Conservation (phyloP, 768 basidiomycete species). For the Mycena indigotica region DNA sequence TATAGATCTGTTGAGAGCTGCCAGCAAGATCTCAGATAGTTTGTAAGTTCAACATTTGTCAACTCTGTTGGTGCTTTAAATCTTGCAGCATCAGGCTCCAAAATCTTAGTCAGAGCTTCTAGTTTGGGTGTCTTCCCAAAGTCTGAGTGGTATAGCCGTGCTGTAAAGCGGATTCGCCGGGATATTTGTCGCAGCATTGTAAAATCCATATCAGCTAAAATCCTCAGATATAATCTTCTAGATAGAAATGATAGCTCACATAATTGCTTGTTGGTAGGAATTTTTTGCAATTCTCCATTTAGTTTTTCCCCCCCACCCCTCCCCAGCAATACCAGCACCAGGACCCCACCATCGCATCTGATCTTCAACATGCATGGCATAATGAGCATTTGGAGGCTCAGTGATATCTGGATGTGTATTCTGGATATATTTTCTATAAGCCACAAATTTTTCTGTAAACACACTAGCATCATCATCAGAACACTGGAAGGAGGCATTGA, state of each 20-base stretch:
- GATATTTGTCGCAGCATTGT: slow-evolving; percentile 2
- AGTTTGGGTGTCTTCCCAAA: slow-evolving; percentile 4
- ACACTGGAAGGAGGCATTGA: slow-evolving; percentile 15
- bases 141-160: slow-evolving; percentile 2
- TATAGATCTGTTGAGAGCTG: slow-evolving; percentile 4
- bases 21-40: slow-evolving; percentile 3
- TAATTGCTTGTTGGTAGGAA: slow-evolving; percentile 9
- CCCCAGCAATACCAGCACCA: slow-evolving; percentile 12
- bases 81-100: slow-evolving; percentile 2
- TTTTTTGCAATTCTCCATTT: slow-evolving; percentile 16
- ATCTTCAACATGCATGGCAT: slow-evolving; percentile 18
- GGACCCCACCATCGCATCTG: slow-evolving; percentile 25
- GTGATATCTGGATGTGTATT: slow-evolving; percentile 7
- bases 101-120: not conserved
- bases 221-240: not conserved
- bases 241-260: not conserved
- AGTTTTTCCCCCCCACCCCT: slow-evolving; percentile 22
- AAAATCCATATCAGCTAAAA: slow-evolving; percentile 4
- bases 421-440: slow-evolving; percentile 13
- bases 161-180: not conserved
- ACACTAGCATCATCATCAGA: slow-evolving; percentile 15
- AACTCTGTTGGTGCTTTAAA: slow-evolving; percentile 2
- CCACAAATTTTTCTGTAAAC: slow-evolving; percentile 6
- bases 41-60: not conserved
- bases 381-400: slow-evolving; percentile 21